Percentiles rank a stretch among this genome's conserved stretches.
These are phyloP conservation scores for Fusarium metavorans DNA, from an alignment of 2,329 filamentous ascomycete species.

Conservation along the genomic window DNA sequence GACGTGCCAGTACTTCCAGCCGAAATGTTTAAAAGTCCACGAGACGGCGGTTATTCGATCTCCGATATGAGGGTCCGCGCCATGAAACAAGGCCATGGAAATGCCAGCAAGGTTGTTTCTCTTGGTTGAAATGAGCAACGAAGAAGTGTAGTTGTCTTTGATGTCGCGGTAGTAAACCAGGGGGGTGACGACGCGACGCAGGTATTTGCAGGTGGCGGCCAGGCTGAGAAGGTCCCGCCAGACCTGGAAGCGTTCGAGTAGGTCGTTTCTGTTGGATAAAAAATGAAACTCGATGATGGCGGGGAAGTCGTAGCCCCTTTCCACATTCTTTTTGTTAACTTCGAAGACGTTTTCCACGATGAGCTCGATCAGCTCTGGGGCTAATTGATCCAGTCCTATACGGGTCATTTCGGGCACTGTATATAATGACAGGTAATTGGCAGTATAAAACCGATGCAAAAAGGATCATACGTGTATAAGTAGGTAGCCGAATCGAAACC, in stretches of 20 bases:
- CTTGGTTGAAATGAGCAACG: neutral
- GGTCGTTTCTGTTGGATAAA: neutral
- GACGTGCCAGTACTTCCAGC: neutral
- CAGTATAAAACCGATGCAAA: neutral
- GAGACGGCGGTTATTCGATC: neutral
- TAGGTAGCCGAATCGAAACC: neutral
- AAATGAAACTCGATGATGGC: neutral
- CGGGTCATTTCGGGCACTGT: neutral
- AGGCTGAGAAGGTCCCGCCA: conserved; percentile 13
- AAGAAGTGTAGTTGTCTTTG: neutral
- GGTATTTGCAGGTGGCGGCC: conserved; percentile 5
- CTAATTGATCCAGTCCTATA: neutral
- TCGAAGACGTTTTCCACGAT: neutral
- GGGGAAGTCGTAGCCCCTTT: neutral
- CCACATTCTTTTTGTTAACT: neutral
- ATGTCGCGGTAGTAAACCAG: conserved; percentile 7
- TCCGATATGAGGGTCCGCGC: too few relatives aligned
- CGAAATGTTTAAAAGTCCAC: neutral
- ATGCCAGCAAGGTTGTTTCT: too few relatives aligned
- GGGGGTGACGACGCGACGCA: neutral
- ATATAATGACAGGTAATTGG: neutral
- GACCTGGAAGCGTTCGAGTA: neutral
- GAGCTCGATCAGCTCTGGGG: neutral
- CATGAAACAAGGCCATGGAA: too few relatives aligned
- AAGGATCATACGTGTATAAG: neutral